A percentile compares a stretch with the other conserved stretches of the same genome.
phyloP scores from a whole-genome alignment of 164 flowering plant species.

The Macadamia tetraphylla region DNA sequence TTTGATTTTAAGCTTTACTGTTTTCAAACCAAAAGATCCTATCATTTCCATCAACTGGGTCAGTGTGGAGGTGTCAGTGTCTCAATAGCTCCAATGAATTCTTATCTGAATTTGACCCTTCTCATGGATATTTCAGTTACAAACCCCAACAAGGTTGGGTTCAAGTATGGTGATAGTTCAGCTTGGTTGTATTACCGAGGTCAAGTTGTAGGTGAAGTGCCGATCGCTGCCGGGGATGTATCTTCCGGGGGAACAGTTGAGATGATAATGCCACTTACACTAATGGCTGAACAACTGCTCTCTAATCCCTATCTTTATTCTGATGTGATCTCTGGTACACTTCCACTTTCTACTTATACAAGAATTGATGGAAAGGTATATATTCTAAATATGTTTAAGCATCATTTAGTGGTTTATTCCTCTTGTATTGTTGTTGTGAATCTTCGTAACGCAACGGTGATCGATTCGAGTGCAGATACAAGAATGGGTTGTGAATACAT shows the following conservation, averaged over 20 bases:
- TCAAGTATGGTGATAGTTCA: slow-evolving; percentile 42
- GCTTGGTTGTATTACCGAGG: slow-evolving; percentile 50
- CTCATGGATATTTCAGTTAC: slow-evolving; percentile 35
- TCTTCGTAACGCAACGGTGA: slow-evolving; percentile 25
- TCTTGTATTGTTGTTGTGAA: slow-evolving; percentile 46
- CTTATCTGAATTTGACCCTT: slow-evolving; percentile 49
- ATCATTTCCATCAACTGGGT: slow-evolving; percentile 40
- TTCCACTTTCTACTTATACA: slow-evolving; percentile 25
- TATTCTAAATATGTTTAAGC: slow-evolving; percentile 36
- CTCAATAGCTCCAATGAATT: slow-evolving; percentile 27
- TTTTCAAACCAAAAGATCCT: slow-evolving; percentile 60
- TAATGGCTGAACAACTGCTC: slow-evolving; percentile 57
- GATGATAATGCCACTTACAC: slow-evolving; percentile 40
- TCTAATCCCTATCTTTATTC: slow-evolving; percentile 19
- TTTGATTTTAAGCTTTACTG: slow-evolving; percentile 50
- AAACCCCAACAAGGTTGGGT: slow-evolving; percentile 70
- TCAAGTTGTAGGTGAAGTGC: slow-evolving; percentile 53
- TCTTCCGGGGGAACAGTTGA: slow-evolving; percentile 28
- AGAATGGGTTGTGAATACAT: slow-evolving; percentile 27
- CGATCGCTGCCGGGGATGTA: slow-evolving; percentile 50
- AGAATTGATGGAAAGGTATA: slow-evolving; percentile 46
- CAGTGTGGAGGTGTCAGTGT: slow-evolving; percentile 24
- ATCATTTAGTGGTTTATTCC: slow-evolving; percentile 41
- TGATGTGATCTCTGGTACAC: slow-evolving; percentile 27
- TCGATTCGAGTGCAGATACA: slow-evolving; percentile 33